Conservation (phyloP, 148 eudicot genomes). For the Persicaria tinctoria region DNA sequence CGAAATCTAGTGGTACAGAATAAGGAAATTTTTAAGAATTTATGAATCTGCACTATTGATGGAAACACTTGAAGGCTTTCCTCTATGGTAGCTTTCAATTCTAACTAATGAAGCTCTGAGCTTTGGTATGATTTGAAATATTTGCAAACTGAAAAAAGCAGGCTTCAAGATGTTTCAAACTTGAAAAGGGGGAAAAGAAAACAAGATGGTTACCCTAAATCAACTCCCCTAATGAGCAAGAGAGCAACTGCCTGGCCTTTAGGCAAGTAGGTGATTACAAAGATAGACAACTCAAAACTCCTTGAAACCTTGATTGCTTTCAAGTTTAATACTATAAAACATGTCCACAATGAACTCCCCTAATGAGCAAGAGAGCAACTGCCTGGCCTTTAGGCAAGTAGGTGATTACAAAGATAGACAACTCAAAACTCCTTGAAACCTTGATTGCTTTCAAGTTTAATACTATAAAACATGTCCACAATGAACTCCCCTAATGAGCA, state of each 20-base stretch:
- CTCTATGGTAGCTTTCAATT: not conserved
- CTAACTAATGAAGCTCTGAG: not conserved
- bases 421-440: too few relatives aligned
- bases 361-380: not conserved
- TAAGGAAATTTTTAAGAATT: not conserved
- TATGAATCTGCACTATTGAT: not conserved
- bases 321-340: too few relatives aligned
- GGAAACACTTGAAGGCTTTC: not conserved
- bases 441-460: too few relatives aligned
- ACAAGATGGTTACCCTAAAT: not conserved
- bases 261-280: not conserved
- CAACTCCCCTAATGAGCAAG: not conserved
- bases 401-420: not conserved
- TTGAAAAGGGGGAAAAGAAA: not conserved
- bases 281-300: too few relatives aligned
- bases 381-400: not conserved
- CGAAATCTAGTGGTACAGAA: not conserved
- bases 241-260: not conserved
- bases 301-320: too few relatives aligned
- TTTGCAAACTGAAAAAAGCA: not conserved
- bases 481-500: not conserved
- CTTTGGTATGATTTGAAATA: not conserved
- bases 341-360: too few relatives aligned
- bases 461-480: too few relatives aligned
- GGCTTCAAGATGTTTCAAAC: not conserved